Conservation (phyloP, 1,284 basidiomycete genomes). For the Malassezia globosa region DNA sequence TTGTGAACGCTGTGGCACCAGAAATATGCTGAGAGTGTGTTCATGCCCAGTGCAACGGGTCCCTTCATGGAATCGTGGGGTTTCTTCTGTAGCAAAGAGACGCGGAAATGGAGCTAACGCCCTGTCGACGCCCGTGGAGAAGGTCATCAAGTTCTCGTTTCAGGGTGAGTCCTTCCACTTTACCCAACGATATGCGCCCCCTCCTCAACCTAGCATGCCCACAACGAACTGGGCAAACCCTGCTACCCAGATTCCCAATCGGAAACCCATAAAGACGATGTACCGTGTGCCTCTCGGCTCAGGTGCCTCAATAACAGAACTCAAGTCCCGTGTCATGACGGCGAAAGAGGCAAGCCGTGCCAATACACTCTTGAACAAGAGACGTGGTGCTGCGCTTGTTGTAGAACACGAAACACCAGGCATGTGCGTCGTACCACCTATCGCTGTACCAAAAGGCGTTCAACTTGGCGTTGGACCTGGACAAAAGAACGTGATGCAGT, state of each 20-base stretch:
- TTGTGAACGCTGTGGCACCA: too few species aligned
- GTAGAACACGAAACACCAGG: too few species aligned
- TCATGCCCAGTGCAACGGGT: too few species aligned
- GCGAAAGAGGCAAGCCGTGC: constrained; percentile 5
- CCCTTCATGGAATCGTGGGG: too few species aligned
- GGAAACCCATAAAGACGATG: not conserved
- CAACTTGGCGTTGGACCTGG: not conserved
- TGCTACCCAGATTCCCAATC: constrained; percentile 9
- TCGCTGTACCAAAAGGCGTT: constrained; percentile 5
- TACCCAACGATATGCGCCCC: too few species aligned
- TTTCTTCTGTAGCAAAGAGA: too few species aligned
- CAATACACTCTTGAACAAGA: constrained; percentile 7
- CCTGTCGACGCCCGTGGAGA: too few species aligned
- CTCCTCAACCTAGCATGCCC: not conserved
- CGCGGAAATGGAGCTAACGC: too few species aligned
- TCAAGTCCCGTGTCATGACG: not conserved
- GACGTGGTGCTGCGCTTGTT: too few species aligned
- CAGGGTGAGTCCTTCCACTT: too few species aligned
- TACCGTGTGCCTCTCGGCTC: not conserved
- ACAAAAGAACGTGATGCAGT: not conserved
- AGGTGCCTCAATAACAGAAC: not conserved
- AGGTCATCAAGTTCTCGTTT: too few species aligned
- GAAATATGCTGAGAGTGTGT: too few species aligned
- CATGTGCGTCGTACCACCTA: constrained; percentile 6
- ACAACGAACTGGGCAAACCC: constrained; percentile 10